Conservation (phyloP, 352 stramenopile species). For the Globisporangium nodosum region DNA sequence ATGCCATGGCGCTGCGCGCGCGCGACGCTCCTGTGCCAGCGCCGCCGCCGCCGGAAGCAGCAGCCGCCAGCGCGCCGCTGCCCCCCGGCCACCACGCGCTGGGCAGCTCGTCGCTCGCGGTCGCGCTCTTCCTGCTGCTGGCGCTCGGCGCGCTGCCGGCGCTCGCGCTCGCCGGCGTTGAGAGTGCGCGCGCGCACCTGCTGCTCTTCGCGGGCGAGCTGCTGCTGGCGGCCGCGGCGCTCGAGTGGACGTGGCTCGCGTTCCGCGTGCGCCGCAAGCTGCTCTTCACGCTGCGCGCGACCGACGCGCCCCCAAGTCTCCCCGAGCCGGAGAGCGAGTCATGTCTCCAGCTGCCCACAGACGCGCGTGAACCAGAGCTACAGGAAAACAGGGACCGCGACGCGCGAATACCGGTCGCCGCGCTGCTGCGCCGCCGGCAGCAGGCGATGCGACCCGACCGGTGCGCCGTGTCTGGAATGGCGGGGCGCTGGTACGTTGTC, state of each 20-base stretch:
- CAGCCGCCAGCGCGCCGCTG: background rate
- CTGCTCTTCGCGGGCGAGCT: slow-evolving; percentile 37
- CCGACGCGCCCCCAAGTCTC: background rate
- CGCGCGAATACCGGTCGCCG: background rate
- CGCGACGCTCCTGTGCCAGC: background rate
- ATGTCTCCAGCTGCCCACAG: background rate
- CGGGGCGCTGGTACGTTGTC: slow-evolving; percentile 23
- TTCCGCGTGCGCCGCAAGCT: slow-evolving; percentile 42
- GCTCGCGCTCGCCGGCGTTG: slow-evolving; percentile 27
- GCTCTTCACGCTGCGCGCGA: slow-evolving; percentile 25
- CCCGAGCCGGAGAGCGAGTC: background rate
- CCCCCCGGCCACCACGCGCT: slow-evolving; percentile 22
- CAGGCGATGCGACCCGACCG: slow-evolving; percentile 10
- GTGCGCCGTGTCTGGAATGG: slow-evolving; percentile 23
- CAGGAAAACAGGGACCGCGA: background rate
- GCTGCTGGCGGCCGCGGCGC: slow-evolving; percentile 27
- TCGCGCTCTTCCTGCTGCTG: slow-evolving; percentile 24
- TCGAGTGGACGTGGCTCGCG: slow-evolving; percentile 47
- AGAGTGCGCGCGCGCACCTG: slow-evolving; percentile 28
- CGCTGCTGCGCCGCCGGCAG: background rate
- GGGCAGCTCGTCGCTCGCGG: slow-evolving; percentile 10
- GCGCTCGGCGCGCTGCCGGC: slow-evolving; percentile 24
- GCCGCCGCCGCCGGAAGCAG: background rate
- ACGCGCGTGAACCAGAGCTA: background rate
- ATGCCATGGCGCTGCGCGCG: background rate